Evolutionary conservation across 106 monocot genomes (phyloP).

Genomic region (Dendrobium officinale): DNA sequence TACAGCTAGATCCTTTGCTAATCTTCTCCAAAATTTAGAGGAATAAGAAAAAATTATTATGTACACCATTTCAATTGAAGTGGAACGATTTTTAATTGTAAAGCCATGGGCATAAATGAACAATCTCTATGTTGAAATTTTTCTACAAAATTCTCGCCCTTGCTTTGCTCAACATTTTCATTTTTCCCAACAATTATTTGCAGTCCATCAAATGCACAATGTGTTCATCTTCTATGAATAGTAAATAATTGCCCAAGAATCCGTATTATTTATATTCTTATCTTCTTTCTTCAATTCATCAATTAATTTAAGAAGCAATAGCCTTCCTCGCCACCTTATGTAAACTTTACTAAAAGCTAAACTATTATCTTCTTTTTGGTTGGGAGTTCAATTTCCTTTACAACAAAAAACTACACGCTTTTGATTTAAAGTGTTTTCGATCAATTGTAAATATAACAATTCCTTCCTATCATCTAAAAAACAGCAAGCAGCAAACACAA

Average conservation of each 20-base stretch:
- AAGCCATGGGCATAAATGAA: not conserved
- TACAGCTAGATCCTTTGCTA: not conserved
- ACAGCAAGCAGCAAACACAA: too few species aligned
- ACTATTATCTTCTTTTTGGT: not conserved
- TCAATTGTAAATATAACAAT: not conserved
- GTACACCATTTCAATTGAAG: not conserved
- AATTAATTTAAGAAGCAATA: not conserved
- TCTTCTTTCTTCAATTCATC: slow-evolving; percentile 3
- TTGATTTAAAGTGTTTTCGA: not conserved
- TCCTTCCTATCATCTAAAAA: not conserved
- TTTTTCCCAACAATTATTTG: not conserved
- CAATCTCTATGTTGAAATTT: not conserved
- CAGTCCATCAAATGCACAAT: not conserved
- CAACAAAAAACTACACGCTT: not conserved
- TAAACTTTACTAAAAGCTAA: not conserved
- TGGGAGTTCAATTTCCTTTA: not conserved
- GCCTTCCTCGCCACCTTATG: not conserved
- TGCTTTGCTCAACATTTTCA: not conserved
- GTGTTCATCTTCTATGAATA: not conserved
- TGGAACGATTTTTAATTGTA: not conserved
- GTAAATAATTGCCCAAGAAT: not conserved
- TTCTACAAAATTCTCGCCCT: too few species aligned
- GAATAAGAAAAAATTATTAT: not conserved
- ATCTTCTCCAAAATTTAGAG: not conserved
- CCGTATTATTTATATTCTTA: not conserved